phyloP scores from a whole-genome alignment of 2,329 filamentous ascomycete species.

The Macrophomina tecta region DNA sequence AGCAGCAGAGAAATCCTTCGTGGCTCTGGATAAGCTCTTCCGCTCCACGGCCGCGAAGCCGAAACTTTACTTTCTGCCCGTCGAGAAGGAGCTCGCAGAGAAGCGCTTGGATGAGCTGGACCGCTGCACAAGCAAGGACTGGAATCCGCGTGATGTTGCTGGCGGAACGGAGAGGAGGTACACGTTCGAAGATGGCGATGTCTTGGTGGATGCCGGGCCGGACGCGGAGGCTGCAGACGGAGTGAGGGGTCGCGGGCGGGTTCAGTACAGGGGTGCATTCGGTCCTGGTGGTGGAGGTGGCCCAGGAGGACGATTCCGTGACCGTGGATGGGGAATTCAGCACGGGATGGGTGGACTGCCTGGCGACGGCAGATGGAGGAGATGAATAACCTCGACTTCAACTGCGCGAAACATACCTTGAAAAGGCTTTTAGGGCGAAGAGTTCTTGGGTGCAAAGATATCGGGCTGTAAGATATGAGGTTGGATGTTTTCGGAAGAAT shows the following conservation, averaged over 20 bases:
- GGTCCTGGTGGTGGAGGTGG: constrained; percentile 32
- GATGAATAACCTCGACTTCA: neutral
- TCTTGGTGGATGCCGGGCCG: constrained; percentile 49
- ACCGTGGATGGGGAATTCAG: constrained; percentile 27
- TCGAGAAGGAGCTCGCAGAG: constrained; percentile 67
- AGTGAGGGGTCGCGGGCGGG: constrained; percentile 32
- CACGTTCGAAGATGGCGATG: constrained; percentile 52
- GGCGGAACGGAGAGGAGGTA: constrained; percentile 41
- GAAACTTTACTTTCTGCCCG: constrained; percentile 70
- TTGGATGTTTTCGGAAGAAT: neutral
- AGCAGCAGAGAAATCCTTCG: constrained; percentile 48
- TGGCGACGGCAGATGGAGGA: constrained; percentile 12
- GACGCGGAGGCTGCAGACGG: constrained; percentile 37
- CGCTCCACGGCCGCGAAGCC: constrained; percentile 66
- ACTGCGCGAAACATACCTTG: neutral
- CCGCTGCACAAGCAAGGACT: constrained; percentile 49
- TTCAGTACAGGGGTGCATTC: constrained; percentile 29
- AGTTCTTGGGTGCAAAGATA: neutral
- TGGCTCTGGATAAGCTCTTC: constrained; percentile 66
- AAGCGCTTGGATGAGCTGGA: constrained; percentile 68
- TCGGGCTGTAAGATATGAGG: neutral
- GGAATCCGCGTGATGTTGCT: constrained; percentile 34
- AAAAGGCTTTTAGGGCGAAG: neutral
- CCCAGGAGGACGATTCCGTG: constrained; percentile 28
- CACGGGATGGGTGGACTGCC: constrained; percentile 20